Percentiles rank a stretch among this genome's conserved stretches.
Evolutionary conservation across 352 stramenopile genomes (phyloP).

Genomic region (Phytophthora hybrid): DNA sequence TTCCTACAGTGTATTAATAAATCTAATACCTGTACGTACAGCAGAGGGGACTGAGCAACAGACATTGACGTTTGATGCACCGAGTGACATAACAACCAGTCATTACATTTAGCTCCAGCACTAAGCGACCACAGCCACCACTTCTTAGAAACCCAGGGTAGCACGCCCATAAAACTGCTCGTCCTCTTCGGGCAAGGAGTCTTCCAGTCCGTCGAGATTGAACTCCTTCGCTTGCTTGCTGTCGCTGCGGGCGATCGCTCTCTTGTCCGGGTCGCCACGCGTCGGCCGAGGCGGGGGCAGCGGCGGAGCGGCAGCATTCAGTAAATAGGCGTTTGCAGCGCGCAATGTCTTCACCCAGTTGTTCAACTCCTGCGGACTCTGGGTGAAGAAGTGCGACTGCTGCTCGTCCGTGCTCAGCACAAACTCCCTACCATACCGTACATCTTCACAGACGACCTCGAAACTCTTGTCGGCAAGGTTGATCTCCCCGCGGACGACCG

Average conservation of each 20-base stretch:
- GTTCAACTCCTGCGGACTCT: slow-evolving; percentile 72
- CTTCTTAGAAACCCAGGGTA: slow-evolving; percentile 78
- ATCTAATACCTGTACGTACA: too few species aligned
- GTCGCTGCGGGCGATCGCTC: slow-evolving; percentile 26
- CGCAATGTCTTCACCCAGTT: slow-evolving; percentile 85
- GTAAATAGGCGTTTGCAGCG: slow-evolving; percentile 69
- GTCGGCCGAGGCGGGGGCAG: slow-evolving; percentile 38
- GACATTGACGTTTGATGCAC: not conserved
- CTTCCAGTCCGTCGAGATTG: slow-evolving; percentile 49
- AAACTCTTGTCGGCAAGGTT: slow-evolving; percentile 81
- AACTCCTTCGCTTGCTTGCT: slow-evolving; percentile 48
- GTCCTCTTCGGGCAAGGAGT: slow-evolving; percentile 66
- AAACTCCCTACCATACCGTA: slow-evolving; percentile 79
- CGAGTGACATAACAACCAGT: slow-evolving; percentile 41
- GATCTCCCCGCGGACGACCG: slow-evolving; percentile 85
- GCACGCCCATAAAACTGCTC: slow-evolving; percentile 86
- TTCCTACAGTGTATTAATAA: too few species aligned
- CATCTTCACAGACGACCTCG: slow-evolving; percentile 85
- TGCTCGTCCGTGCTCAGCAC: slow-evolving; percentile 83
- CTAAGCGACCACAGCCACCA: slow-evolving; percentile 21
- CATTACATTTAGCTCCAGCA: slow-evolving; percentile 44
- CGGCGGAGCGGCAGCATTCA: slow-evolving; percentile 48
- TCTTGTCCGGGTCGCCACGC: slow-evolving; percentile 37
- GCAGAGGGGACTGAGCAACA: too few species aligned
- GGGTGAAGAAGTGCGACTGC: slow-evolving; percentile 90